Evolutionary conservation across 768 basidiomycete species (phyloP).

Genomic region (Macrolepiota albuminosa): DNA sequence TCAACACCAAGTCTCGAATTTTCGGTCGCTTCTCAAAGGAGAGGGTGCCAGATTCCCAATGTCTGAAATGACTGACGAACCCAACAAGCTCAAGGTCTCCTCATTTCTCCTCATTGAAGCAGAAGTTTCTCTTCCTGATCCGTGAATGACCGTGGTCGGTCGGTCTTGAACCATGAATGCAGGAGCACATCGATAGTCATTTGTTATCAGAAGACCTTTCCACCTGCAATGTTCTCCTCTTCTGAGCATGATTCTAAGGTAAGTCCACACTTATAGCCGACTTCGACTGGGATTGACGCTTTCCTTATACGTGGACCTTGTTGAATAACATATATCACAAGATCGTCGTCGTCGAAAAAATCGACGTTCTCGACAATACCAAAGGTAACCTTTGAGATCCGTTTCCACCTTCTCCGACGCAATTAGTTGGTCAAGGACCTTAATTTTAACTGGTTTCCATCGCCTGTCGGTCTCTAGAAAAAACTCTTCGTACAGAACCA

Average conservation of each 20-base stretch:
- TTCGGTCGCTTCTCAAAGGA: constrained; percentile 8
- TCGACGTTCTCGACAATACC: neutral
- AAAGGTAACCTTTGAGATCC: neutral
- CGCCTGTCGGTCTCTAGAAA: no score
- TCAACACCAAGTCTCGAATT: constrained; percentile 1
- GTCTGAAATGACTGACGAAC: constrained; percentile 5
- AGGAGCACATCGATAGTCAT: neutral
- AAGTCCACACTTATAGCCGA: neutral
- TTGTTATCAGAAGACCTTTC: neutral
- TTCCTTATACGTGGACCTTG: neutral
- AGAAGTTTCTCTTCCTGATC: neutral
- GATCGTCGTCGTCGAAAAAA: constrained; percentile 5
- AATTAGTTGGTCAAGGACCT: neutral
- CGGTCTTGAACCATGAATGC: neutral
- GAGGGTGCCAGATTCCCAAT: constrained; percentile 1
- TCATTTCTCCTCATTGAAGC: neutral
- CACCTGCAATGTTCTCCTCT: neutral
- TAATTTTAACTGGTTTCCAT: neutral
- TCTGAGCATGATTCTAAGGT: neutral
- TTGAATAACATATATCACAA: neutral
- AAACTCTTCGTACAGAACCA: neutral
- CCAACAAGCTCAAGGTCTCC: constrained; percentile 2
- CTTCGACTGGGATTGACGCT: neutral
- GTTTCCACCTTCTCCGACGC: neutral
- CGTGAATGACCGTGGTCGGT: neutral